Percentiles rank a stretch among this genome's conserved stretches.
phyloP scores from a whole-genome alignment of 2,329 filamentous ascomycete genomes.

The Ascochyta pisi region DNA sequence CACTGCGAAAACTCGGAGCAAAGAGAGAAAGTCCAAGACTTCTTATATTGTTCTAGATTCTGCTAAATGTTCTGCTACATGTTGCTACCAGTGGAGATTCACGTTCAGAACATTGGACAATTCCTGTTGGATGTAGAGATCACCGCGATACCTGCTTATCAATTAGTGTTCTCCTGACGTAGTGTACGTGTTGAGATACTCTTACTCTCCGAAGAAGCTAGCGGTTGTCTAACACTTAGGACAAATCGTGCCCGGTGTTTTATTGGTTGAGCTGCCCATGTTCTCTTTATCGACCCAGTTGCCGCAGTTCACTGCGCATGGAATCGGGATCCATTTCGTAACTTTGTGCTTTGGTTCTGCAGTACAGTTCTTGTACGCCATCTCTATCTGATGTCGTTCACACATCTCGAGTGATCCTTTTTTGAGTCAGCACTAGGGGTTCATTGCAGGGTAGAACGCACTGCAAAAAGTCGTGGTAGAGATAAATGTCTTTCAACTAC shows the following conservation, averaged over 20 bases:
- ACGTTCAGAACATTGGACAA: no score
- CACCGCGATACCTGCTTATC: no score
- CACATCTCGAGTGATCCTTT: not conserved
- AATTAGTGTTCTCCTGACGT: no score
- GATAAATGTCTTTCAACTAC: not conserved
- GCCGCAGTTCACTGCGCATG: not conserved
- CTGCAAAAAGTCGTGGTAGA: not conserved
- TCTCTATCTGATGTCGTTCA: not conserved
- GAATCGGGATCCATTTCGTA: not conserved
- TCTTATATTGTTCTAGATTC: no score
- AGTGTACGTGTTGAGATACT: conserved; percentile 31
- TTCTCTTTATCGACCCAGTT: not conserved
- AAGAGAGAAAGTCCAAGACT: no score
- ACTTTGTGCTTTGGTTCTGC: not conserved
- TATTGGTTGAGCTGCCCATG: not conserved
- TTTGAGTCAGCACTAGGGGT: not conserved
- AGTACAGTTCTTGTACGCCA: not conserved
- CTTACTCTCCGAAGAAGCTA: not conserved
- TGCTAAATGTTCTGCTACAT: no score
- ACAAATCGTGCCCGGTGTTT: not conserved
- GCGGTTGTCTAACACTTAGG: not conserved
- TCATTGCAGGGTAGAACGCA: not conserved
- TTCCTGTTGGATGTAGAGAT: no score
- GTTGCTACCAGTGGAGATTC: no score
- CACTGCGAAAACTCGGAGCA: no score